Conservation (phyloP, 2,329 filamentous ascomycete genomes). For the Grosmannia clavigera region DNA sequence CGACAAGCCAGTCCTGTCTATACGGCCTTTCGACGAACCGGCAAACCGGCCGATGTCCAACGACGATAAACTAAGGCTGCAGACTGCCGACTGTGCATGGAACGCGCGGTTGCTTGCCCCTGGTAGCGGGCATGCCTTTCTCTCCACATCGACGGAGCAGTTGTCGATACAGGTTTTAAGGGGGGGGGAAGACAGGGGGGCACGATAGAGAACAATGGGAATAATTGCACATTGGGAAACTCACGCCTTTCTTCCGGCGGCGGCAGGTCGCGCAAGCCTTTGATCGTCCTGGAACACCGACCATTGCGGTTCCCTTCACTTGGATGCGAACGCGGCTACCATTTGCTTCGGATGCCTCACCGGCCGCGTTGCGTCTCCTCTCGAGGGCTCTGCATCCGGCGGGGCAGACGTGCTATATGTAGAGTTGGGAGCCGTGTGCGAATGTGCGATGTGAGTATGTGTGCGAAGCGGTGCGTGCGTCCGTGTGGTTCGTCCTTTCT, state of each 20-base stretch:
- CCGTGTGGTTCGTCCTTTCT: background rate
- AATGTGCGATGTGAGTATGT: background rate
- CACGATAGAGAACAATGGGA: background rate
- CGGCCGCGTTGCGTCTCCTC: background rate
- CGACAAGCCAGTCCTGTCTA: no score
- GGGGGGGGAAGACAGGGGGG: background rate
- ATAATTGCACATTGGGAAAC: background rate
- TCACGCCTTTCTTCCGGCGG: slow-evolving; percentile 14
- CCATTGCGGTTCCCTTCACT: slow-evolving; percentile 7
- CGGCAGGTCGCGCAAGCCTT: slow-evolving; percentile 14
- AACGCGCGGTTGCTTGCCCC: no score
- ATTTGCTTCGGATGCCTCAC: background rate
- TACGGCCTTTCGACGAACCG: no score
- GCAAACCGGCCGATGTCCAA: no score
- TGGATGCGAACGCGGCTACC: background rate
- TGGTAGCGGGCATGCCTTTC: no score
- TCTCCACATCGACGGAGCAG: no score
- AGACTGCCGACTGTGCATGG: no score
- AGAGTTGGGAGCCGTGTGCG: background rate
- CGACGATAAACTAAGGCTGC: no score
- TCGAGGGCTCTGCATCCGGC: background rate
- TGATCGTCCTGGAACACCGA: slow-evolving; percentile 14
- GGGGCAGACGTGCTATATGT: background rate
- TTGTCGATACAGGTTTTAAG: no score
- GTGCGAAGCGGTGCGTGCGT: background rate